Conservation (phyloP, 116 monocot species). For the Phalaenopsis hybrid region DNA sequence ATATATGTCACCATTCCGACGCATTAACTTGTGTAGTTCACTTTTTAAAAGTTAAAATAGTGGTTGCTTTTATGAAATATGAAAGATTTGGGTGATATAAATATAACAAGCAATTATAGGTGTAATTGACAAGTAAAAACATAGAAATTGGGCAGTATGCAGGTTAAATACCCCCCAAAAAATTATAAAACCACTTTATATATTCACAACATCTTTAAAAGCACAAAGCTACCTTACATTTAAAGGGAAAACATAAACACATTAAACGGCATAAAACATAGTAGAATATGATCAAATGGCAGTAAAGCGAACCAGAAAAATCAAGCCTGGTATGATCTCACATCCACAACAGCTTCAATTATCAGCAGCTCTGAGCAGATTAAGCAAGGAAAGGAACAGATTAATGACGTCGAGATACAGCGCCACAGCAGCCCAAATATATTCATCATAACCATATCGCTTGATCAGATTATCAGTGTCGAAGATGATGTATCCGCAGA, state of each 20-base stretch:
- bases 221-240: background rate
- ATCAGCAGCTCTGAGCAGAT: slow-evolving; percentile 18
- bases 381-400: slow-evolving; percentile 20
- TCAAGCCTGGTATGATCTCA: background rate
- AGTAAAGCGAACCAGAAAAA: background rate
- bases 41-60: too few species aligned
- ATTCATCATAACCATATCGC: slow-evolving; percentile 23
- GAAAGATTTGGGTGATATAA: too few species aligned
- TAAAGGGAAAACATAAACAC: background rate
- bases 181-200: background rate
- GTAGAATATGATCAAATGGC: background rate
- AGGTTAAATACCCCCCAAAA: too few species aligned
- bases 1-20: too few species aligned
- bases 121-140: too few species aligned
- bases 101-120: too few species aligned
- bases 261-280: background rate
- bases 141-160: too few species aligned
- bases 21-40: too few species aligned
- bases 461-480: slow-evolving; percentile 31
- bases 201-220: background rate
- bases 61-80: too few species aligned
- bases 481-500: slow-evolving; percentile 21
- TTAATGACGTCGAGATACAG: slow-evolving; percentile 19
- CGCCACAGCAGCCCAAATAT: slow-evolving; percentile 18
- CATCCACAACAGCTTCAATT: background rate